A percentile compares a stretch with the other conserved stretches of the same genome.
phyloP scores from a whole-genome alignment of 2,329 filamentous ascomycete genomes.

The Penicillium concentricum region DNA sequence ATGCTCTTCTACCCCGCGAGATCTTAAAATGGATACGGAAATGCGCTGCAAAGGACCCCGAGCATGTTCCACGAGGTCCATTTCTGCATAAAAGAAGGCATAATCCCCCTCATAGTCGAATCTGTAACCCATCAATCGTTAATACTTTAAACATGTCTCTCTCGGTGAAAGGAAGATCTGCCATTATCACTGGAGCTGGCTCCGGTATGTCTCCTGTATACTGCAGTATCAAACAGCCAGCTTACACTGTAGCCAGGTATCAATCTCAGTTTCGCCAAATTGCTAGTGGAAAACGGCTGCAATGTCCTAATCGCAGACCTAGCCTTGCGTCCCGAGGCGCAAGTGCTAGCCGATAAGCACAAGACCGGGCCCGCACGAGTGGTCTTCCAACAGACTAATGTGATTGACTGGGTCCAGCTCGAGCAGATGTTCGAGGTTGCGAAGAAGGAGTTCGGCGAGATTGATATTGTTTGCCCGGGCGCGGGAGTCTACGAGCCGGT shows the following conservation, averaged over 20 bases:
- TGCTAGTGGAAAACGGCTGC: constrained; percentile 46
- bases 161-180: constrained; percentile 48
- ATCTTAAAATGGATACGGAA: constrained; percentile 10
- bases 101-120: neutral
- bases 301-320: constrained; percentile 50
- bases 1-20: constrained; percentile 4
- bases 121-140: neutral
- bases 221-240: neutral
- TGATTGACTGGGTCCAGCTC: constrained; percentile 51
- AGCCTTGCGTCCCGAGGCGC: constrained; percentile 45
- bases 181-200: constrained; percentile 56
- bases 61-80: constrained; percentile 16
- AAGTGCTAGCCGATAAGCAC: constrained; percentile 42
- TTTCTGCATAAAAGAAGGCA: constrained; percentile 11
- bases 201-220: constrained; percentile 42
- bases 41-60: constrained; percentile 14
- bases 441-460: constrained; percentile 47
- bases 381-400: constrained; percentile 49
- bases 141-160: constrained; percentile 32
- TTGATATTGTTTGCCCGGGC: constrained; percentile 50
- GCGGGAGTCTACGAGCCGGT: constrained; percentile 49
- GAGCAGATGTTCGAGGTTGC: constrained; percentile 51
- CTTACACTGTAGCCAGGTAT: constrained; percentile 37
- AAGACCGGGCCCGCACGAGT: constrained; percentile 33
- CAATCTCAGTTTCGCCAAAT: constrained; percentile 45